These are phyloP conservation scores for Hyaloscypha finlandica DNA, from an alignment of 495 filamentous ascomycete species.

Conservation along the genomic window DNA sequence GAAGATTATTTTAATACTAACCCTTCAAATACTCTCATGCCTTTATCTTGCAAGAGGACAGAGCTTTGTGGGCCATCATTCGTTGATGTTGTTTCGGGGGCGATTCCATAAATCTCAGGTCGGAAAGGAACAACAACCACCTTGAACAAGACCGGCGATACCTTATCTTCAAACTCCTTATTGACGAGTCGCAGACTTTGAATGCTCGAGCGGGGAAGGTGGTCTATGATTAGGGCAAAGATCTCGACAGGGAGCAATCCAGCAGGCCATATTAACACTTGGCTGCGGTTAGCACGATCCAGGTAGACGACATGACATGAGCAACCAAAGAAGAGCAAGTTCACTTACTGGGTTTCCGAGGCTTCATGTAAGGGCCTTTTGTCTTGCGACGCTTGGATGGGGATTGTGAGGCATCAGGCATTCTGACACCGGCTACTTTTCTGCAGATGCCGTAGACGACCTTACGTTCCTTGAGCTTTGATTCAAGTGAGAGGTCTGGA, in stretches of 20 bases:
- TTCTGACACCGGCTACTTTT: constrained; percentile 1
- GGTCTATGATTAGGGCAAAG: constrained; percentile 44
- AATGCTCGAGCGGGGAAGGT: constrained; percentile 50
- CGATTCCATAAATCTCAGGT: constrained; percentile 51
- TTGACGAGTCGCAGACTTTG: constrained; percentile 54
- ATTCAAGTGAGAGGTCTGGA: no score
- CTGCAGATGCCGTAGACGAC: neutral
- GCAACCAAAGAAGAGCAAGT: constrained; percentile 1
- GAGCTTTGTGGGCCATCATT: constrained; percentile 15
- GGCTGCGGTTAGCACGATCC: neutral
- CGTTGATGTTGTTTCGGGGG: constrained; percentile 5
- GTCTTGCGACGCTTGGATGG: constrained; percentile 26
- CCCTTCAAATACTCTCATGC: constrained; percentile 49
- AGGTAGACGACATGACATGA: neutral
- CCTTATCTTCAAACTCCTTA: constrained; percentile 51
- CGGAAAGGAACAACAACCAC: constrained; percentile 56
- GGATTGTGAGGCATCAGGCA: constrained; percentile 15
- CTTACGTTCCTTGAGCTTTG: no score
- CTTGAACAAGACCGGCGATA: constrained; percentile 47
- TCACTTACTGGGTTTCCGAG: neutral
- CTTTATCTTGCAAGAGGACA: constrained; percentile 37
- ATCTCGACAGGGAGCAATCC: constrained; percentile 51
- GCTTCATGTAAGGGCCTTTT: constrained; percentile 19
- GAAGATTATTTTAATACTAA: constrained; percentile 1
- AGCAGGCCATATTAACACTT: constrained; percentile 39